Conservation (phyloP, 176 grass and related monocot genomes). For the Alopecurus myosuroides region DNA sequence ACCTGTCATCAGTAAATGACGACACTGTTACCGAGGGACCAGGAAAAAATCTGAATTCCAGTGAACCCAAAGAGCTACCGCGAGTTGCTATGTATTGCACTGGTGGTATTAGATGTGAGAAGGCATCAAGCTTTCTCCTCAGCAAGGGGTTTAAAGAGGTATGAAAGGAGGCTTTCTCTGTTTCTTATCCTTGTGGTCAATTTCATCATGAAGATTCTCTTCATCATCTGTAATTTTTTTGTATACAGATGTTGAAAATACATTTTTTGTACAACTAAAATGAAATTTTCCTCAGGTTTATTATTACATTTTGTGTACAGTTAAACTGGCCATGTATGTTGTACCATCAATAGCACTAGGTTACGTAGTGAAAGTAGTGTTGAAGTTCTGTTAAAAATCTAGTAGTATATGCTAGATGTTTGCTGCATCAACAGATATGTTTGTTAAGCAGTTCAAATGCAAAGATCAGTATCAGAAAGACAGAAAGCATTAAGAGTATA, state of each 20-base stretch:
- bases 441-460: background rate
- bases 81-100: constrained; percentile 99
- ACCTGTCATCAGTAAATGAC: constrained; percentile 2
- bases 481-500: no score
- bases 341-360: background rate
- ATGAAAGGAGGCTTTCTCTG: background rate
- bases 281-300: background rate
- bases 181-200: background rate
- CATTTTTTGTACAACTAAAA: background rate
- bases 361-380: background rate
- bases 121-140: constrained; percentile 96
- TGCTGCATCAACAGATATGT: background rate
- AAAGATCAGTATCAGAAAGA: no score
- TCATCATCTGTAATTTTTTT: background rate
- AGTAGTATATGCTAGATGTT: background rate
- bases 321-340: background rate
- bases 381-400: background rate
- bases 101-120: constrained; percentile 97
- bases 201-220: background rate
- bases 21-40: background rate
- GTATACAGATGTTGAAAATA: background rate
- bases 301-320: background rate
- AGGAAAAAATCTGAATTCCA: background rate
- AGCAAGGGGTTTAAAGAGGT: constrained; percentile 96
- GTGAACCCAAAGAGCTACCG: constrained; percentile 45